Base-by-base conservation (phyloP, 2,329 filamentous ascomycete species). In the Monosporascus sp. region DNA sequence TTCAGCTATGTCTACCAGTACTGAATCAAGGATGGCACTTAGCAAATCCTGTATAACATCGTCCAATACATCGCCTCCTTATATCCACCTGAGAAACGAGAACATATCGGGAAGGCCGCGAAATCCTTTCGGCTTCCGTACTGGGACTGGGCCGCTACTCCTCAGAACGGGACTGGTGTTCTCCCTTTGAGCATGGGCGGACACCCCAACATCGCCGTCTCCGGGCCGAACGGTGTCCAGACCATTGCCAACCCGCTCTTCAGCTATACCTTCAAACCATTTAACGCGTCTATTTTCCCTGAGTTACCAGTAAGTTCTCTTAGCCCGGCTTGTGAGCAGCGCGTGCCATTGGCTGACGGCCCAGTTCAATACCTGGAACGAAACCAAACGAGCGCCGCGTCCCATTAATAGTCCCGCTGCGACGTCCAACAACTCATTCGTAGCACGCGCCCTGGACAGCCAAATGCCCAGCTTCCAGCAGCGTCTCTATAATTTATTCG, bases 401-500 rank as follows among this genome's bases (percentile, higher is more conserved):
- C 67, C 74, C 2, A 68, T 64, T 26, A 64, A 68, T 48, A 66
- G 66, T 46, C 57, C 68, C 1, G 64, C 70, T 37, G 79, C 80
- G 17, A 65, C 65, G 9, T 88, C 85, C n/a, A 78, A 85, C 61
- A 84, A 88, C 58, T 71, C 78, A 4, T 69, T 77, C 20, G 77
- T 87, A 31, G 79, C 77, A 14, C 63, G 72, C 14, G 74, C 78
- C 17, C 65, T 86, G 17, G 74, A 81, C 56, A 74, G 73, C 26
- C 80, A 78, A 56, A 74, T 82, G 5, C 68, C 73, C 2, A 77
- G 77, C 15, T 76, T 85, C 38, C 80, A 84, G 62, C 76, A 83
- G 58, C 78, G 89, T 14, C 74, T 91, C 2, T 87, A 85, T 61
- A 85, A 82, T 50, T 74, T 91, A 1, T 81, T 88, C 57, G 82